Conservation (phyloP, 495 filamentous ascomycete genomes). For the Neurospora sp. region DNA sequence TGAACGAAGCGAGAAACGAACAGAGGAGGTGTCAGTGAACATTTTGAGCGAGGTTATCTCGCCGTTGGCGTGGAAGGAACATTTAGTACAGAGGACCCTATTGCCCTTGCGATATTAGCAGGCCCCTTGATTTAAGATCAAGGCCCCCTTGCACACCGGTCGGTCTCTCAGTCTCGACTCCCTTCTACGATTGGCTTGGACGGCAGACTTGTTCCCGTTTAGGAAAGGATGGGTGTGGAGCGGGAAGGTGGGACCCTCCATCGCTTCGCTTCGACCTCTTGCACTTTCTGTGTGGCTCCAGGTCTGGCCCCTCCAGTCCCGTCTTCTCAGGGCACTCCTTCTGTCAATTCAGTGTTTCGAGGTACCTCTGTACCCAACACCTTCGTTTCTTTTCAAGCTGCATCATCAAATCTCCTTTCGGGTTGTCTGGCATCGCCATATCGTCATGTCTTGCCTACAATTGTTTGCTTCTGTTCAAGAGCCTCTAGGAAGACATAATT, state of each 20-base stretch:
- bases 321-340: not conserved
- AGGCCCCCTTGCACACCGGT: not conserved
- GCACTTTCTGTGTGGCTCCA: not conserved
- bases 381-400: not conserved
- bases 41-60: not conserved
- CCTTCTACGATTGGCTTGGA: not conserved
- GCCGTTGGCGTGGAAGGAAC: not conserved
- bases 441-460: not conserved
- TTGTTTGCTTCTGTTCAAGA: not conserved
- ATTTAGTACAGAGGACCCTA: not conserved
- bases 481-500: not conserved
- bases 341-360: not conserved
- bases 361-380: not conserved
- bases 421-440: not conserved
- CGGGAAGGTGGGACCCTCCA: not conserved
- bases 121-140: not conserved
- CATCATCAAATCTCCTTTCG: not conserved
- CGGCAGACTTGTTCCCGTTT: not conserved
- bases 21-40: not conserved
- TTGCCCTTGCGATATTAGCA: not conserved
- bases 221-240: not conserved
- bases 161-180: not conserved
- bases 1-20: not conserved
- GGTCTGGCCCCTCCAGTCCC: not conserved
- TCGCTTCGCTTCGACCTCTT: not conserved